Conservation (phyloP, 306 rosid species). For the Dryas alaskensis region DNA sequence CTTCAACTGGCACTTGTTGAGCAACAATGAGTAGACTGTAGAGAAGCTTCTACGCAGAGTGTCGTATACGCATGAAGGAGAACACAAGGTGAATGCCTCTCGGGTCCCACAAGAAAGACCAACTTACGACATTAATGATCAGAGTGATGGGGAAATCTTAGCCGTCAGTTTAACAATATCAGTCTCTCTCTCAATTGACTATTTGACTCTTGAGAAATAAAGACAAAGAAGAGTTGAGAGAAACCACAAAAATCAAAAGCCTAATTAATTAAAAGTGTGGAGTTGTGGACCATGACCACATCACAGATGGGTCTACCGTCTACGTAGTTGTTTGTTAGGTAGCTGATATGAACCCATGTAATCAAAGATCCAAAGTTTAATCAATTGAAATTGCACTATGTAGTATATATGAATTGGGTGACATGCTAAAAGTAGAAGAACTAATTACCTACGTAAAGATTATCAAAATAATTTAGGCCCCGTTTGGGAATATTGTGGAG, state of each 20-base stretch:
- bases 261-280: background rate
- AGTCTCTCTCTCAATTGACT: too few relatives aligned
- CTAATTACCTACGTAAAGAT: background rate
- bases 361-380: conserved; percentile 35
- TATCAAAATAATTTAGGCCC: too few relatives aligned
- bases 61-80: conserved; percentile 7
- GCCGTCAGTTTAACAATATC: background rate
- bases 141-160: background rate
- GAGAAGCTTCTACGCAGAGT: background rate
- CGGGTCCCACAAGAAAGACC: conserved; percentile 17
- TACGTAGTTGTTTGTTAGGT: conserved; percentile 34
- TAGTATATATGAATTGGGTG: background rate
- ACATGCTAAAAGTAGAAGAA: background rate
- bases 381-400: background rate
- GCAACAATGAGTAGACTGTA: too few relatives aligned
- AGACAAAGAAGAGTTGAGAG: background rate
- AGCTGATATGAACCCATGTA: conserved; percentile 20
- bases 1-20: background rate
- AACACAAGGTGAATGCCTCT: background rate
- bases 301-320: conserved; percentile 18
- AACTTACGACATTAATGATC: background rate
- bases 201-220: conserved; percentile 8
- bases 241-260: background rate
- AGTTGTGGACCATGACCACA: conserved; percentile 14
- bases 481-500: too few relatives aligned